phyloP scores from a whole-genome alignment of 106 monocot species.

The Xerophyta viscosa region DNA sequence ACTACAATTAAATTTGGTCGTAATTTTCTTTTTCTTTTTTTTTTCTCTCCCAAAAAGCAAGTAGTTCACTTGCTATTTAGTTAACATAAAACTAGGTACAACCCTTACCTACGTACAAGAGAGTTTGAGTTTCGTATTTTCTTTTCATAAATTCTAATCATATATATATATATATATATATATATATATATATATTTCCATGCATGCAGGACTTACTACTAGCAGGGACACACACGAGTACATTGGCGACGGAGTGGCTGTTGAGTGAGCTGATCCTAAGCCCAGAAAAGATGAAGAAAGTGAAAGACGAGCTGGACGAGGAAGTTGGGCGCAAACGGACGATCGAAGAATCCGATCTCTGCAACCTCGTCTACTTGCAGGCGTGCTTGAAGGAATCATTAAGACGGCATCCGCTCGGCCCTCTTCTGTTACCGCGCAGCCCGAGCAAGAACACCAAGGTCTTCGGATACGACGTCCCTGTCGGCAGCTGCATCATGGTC shows the following conservation, averaged over 20 bases:
- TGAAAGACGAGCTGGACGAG: conserved; percentile 5
- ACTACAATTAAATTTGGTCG: neutral
- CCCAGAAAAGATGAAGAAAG: conserved; percentile 8
- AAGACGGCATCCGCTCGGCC: conserved; percentile 10
- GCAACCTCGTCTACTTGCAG: conserved; percentile 4
- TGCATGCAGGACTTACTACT: conserved; percentile 18
- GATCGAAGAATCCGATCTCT: conserved; percentile 14
- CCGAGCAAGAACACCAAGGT: conserved; percentile 1
- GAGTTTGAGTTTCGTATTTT: too few species aligned
- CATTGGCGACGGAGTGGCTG: conserved; percentile 10
- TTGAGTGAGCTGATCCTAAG: conserved; percentile 15
- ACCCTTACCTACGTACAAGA: too few species aligned
- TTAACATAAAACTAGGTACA: too few species aligned
- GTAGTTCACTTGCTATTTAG: too few species aligned
- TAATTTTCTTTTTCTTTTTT: too few species aligned
- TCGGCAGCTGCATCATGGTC: conserved; percentile 7
- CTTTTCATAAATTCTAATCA: too few species aligned
- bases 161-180: too few species aligned
- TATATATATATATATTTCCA: neutral
- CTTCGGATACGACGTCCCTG: conserved; percentile 7
- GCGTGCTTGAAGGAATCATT: conserved; percentile 13
- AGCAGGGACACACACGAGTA: conserved; percentile 12
- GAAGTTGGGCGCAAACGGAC: conserved; percentile 6
- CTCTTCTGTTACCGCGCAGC: conserved; percentile 13
- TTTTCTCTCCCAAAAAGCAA: too few species aligned